Base-by-base conservation (phyloP, 169 alveolate genomes). In the Eimeria falciformis region DNA sequence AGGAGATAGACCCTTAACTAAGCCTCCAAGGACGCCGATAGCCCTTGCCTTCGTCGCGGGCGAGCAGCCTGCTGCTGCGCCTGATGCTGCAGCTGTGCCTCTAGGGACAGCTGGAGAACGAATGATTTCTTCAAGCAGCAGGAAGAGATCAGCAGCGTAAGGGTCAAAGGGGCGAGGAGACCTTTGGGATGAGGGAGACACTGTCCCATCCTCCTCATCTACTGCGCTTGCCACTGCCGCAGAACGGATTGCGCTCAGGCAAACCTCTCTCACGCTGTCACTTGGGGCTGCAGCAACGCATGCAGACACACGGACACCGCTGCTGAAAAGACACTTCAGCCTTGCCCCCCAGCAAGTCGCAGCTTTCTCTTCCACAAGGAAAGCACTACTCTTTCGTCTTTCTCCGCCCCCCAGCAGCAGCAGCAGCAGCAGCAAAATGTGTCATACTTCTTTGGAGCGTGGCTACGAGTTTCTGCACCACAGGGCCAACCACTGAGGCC, bases 41-140 rank as follows among this genome's bases (percentile, higher is more conserved):
- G 89, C 89, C 27, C 89, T 18, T 27, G 89, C 89, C 33, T 79
- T 79, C 46, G 89, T 79, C 53, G 89, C 46, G 3, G 89, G 75
- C 5, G 89, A 79, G 53, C 89, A 79, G 23, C 27, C 53, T 40
- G 69, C 37, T 46, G 33, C 65, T 2, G 69, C 5, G 33, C 62
- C 62, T 11, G 23, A 11, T 12, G 33, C 29, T 12, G 33, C 75
- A 12, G 37, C 9, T 6, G 12, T 62, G 37, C 37, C 65, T 17
- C 37, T 5, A 6, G 21, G 46, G 14, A 7, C 69, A 2, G 53
- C 18, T 29, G 89, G 89, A 56, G 47, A 18, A 5, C 56, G 33
- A 27, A 79, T 79, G 73, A 79, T 79, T 17, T 79, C 68, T 2
- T 5, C 75, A 21, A 79, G 58, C 69, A 79, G 43, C 25, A 27